Evolutionary conservation across 192 early-diverging fungal genomes (phyloP).

Genomic region (Haplosporangium gracile): DNA sequence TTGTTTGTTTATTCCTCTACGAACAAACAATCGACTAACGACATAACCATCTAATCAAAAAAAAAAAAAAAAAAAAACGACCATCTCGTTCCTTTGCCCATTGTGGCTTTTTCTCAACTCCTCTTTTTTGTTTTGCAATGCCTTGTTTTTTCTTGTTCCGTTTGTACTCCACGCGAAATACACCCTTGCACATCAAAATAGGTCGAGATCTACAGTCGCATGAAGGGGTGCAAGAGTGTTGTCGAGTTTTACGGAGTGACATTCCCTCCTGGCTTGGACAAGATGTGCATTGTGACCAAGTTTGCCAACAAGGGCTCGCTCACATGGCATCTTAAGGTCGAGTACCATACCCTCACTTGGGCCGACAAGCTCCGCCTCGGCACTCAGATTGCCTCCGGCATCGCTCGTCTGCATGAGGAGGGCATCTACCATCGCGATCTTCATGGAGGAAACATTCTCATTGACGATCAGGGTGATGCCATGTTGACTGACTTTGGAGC

Average conservation of each 20-base stretch:
- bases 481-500: slow-evolving; percentile 54
- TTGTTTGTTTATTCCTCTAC: not conserved
- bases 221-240: slow-evolving; percentile 39
- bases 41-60: not conserved
- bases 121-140: not conserved
- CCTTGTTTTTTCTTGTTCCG: not conserved
- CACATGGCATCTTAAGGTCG: slow-evolving; percentile 49
- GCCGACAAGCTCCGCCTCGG: slow-evolving; percentile 44
- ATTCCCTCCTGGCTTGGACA: slow-evolving; percentile 33
- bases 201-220: slow-evolving; percentile 51
- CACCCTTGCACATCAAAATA: not conserved
- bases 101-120: not conserved
- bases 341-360: slow-evolving; percentile 54
- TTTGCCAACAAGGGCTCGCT: slow-evolving; percentile 55
- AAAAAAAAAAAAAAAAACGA: no score
- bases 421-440: slow-evolving; percentile 56
- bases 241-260: slow-evolving; percentile 50
- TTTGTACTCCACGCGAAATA: not conserved
- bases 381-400: slow-evolving; percentile 41
- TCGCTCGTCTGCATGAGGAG: slow-evolving; percentile 43
- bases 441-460: slow-evolving; percentile 53
- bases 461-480: slow-evolving; percentile 40
- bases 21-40: not conserved
- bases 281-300: slow-evolving; percentile 53
- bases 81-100: not conserved